Evolutionary conservation across 192 early-diverging fungal genomes (phyloP), one percentile per base, ranked within the genome.

Genomic region (Irineochytrium annulatum): DNA sequence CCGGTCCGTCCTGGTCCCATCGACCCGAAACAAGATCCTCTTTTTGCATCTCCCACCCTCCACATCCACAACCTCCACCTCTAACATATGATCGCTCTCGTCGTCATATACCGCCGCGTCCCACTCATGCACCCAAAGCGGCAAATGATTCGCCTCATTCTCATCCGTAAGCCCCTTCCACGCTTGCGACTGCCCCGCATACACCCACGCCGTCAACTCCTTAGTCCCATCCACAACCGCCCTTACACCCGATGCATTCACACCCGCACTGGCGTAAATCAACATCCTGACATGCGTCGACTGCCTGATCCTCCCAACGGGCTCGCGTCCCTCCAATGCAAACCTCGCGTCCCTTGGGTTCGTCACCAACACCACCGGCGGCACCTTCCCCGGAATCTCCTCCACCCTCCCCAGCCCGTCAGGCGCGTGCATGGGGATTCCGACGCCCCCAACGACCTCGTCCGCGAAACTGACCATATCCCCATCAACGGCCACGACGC

Each of bases 341-440:
- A 80, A 95, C 26, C 86, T 74, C 0, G 86, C 85, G 60, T 95
- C 89, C 54, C 95, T 92, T 31, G 94, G 94, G 53, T 91, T 90
- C 0, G 94, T 93, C 13, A 93, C 78, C 16, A 94, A 68, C 8
- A 96, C 78, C 0, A 93, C 74, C 1, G 94, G 94, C 22, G 84
- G 73, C 20, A 14, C 30, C 13, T 4, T 3, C 29, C 30, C 29
- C 31, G 49, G 48, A 41, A 41, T 41, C n/a, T n/a, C n/a, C n/a
- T n/a, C n/a, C n/a, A n/a, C 45, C 49, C 14, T 62, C 62, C 55
- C 62, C 41, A 45, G 54, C 37, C 2, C 68, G 68, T 59, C 72
- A 67, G 55, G 43, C 20, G 33, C 43, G 56, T 68, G 58, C 43
- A 81, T 60, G 2, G 89, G 89, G 8, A 92, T 73, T 29, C 70